phyloP scores from a whole-genome alignment of 2,329 filamentous ascomycete genomes.

The Penicillium sclerotigenum region DNA sequence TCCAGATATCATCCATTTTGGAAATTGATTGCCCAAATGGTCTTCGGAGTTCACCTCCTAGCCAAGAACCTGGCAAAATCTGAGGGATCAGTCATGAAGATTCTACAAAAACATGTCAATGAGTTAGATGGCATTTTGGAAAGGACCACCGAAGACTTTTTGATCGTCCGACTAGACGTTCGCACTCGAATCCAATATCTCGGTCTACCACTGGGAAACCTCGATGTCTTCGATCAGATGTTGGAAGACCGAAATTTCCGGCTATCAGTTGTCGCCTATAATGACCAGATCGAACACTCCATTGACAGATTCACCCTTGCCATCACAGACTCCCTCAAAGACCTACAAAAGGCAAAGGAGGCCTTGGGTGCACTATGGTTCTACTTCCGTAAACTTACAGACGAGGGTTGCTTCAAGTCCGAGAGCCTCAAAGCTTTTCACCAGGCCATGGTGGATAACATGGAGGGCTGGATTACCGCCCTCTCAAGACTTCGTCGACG shows the following conservation, averaged over 20 bases:
- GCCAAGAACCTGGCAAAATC: constrained; percentile 84
- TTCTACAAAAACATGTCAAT: constrained; percentile 87
- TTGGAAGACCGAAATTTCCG: constrained; percentile 81
- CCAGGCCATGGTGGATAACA: constrained; percentile 86
- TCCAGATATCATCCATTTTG: constrained; percentile 75
- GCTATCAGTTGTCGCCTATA: constrained; percentile 76
- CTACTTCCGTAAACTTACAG: constrained; percentile 67
- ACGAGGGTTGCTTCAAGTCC: constrained; percentile 57
- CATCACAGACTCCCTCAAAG: constrained; percentile 73
- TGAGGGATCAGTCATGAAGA: constrained; percentile 80
- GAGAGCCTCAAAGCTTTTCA: constrained; percentile 69
- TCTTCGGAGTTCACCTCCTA: constrained; percentile 87
- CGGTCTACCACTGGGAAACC: constrained; percentile 77
- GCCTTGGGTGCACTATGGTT: constrained; percentile 72
- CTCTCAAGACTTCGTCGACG: constrained; percentile 73
- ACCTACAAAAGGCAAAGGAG: constrained; percentile 73
- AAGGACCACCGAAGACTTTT: constrained; percentile 78
- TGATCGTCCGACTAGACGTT: constrained; percentile 74
- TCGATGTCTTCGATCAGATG: constrained; percentile 80
- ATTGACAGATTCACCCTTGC: constrained; percentile 72
- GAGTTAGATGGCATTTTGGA: constrained; percentile 91
- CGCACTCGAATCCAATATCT: constrained; percentile 75
- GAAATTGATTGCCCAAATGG: constrained; percentile 88
- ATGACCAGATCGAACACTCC: constrained; percentile 87
- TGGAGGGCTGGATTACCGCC: constrained; percentile 82